Base-by-base conservation (phyloP, 108 stramenopile genomes). In the Cyclotella choctawhatcheeana region DNA sequence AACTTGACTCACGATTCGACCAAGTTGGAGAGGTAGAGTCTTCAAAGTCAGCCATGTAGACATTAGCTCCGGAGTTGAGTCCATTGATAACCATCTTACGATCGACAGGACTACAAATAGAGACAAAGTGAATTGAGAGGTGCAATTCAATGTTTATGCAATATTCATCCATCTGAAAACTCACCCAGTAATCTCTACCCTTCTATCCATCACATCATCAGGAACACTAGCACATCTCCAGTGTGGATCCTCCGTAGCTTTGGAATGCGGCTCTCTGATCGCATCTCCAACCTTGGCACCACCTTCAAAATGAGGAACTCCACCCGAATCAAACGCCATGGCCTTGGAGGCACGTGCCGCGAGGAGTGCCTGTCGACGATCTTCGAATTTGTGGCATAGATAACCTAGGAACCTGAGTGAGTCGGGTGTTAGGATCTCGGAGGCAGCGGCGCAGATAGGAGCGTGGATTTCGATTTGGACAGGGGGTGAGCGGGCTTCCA, bases 81-180 rank as follows among this genome's bases (percentile, higher is more conserved):
- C 94, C 97, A 81, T 97, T 97, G 75, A 96, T 96, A 18, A 97
- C 92, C 97, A 97, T 97, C 81, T 96, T 96, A 2, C 92, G 86
- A 66, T 78, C 82, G 0, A 82, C 77, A 40, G 74, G 80, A 24
- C 74, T 76, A 22, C 1, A 54, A 37, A n/a, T 29, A 26, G 10
- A 16, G 25, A n/a, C 0, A 34, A 62, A 22, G n/a, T n/a, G n/a
- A n/a, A n/a, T n/a, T n/a, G n/a, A n/a, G n/a, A n/a, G n/a, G n/a
- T n/a, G n/a, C n/a, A n/a, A n/a, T n/a, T n/a, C n/a, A n/a, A n/a
- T n/a, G n/a, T n/a, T n/a, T n/a, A n/a, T n/a, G n/a, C n/a, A n/a
- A n/a, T n/a, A n/a, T n/a, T n/a, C n/a, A n/a, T n/a, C n/a, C n/a
- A n/a, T n/a, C n/a, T n/a, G n/a, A n/a, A n/a, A 68, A 29, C 93